A percentile compares a stretch with the other conserved stretches of the same genome.
These are phyloP conservation scores for Picochlorum sp. DNA, from an alignment of 139 green algal genomes.

Conservation along the genomic window DNA sequence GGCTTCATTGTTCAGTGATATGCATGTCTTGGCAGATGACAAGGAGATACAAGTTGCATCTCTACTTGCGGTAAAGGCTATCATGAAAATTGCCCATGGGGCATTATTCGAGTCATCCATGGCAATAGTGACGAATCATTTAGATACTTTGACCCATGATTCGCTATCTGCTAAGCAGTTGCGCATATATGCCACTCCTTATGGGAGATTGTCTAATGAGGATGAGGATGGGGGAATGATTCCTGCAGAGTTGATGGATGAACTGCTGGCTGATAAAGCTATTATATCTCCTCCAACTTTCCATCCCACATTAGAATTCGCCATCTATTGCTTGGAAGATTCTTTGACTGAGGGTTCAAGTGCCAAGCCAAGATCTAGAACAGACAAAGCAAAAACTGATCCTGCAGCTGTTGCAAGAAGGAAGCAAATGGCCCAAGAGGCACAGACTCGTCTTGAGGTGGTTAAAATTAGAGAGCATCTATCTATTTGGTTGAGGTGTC, in stretches of 20 bases:
- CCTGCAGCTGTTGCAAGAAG: constrained; percentile 36
- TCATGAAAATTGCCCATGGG: constrained; percentile 25
- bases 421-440: constrained; percentile 51
- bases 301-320: not conserved
- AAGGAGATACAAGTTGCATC: too few species aligned
- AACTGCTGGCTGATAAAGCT: constrained; percentile 10
- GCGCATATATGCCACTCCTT: constrained; percentile 49
- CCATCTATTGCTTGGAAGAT: not conserved
- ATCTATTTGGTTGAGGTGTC: constrained; percentile 34
- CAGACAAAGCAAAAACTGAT: constrained; percentile 29
- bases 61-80: constrained; percentile 40
- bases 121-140: constrained; percentile 10
- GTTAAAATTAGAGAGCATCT: constrained; percentile 34
- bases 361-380: not conserved
- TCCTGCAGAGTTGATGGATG: constrained; percentile 15
- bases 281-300: not conserved
- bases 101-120: constrained; percentile 20
- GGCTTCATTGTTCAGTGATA: too few species aligned
- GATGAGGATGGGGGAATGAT: constrained; percentile 17
- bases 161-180: constrained; percentile 34
- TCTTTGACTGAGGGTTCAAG: not conserved
- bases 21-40: too few species aligned
- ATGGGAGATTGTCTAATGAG: constrained; percentile 18
- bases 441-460: constrained; percentile 42
- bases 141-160: constrained; percentile 39